Evolutionary conservation across 2,329 filamentous ascomycete species (phyloP), one percentile per base, ranked within the genome.

Genomic region (Aspergillus tubingensis): DNA sequence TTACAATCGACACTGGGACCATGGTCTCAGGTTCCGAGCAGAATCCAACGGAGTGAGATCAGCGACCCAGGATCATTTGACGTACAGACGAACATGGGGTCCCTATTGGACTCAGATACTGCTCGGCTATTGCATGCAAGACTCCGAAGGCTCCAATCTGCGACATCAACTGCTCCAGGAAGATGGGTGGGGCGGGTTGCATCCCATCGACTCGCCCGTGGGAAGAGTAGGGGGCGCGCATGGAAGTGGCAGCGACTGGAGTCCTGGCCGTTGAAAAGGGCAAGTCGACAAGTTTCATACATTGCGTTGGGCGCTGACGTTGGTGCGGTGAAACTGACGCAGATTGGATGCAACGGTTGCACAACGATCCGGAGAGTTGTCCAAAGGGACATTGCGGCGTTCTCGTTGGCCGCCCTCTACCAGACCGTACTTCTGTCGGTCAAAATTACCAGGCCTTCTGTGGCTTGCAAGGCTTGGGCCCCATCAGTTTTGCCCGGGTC

Each of bases 341-440:
- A 57, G 65, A 66, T 63, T 65, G 65, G 61, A 62, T 58, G 53
- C 47, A 61, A 63, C 56, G 32, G 63, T 62, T 61, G 57, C 61
- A 66, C 60, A 36, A 47, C 54, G 54, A 50, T 11, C 23, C 56
- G 51, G 44, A 53, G 58, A 59, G 38, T 52, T 61, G 52, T 30
- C 49, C 44, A 58, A 48, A 64, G 41, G 54, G 54, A 36, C 57
- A 55, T 39, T 41, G n/a, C 43, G 25, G 36, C 53, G 55, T 49
- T 55, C 55, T 48, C 57, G 60, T 65, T 63, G 64, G 64, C 54
- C 56, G 54, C 43, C 27, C 44, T 48, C 49, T 51, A 39, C 59
- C 54, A 51, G 36, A 53, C 48, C 43, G 36, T 49, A 57, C 32
- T 49, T 52, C 52, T 23, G 54, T 57, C 19, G 47, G 36, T 25